Percentiles rank a stretch among this genome's conserved stretches.
Evolutionary conservation across 2,329 filamentous ascomycete genomes (phyloP).

Genomic region (Trichoderma sp.): DNA sequence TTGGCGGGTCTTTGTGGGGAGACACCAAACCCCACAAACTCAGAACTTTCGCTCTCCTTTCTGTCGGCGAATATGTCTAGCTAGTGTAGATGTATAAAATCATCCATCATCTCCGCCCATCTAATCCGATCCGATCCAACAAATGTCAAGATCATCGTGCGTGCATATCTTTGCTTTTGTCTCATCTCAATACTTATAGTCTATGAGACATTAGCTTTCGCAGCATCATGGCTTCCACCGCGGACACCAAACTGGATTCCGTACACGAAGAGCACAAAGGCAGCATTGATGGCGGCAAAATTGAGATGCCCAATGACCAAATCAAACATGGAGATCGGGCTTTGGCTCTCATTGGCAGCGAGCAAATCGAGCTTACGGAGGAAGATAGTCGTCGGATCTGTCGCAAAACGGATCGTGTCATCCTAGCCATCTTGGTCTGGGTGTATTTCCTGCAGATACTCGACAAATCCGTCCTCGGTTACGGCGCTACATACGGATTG

Average conservation of each 20-base stretch:
- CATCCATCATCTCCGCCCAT: not conserved
- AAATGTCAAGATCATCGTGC: not conserved
- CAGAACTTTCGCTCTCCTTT: not conserved
- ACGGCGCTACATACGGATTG: slow-evolving; percentile 56
- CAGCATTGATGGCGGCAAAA: not conserved
- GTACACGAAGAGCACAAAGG: not conserved
- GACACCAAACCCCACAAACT: not conserved
- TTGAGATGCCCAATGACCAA: not conserved
- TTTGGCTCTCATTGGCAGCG: not conserved
- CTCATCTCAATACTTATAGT: not conserved
- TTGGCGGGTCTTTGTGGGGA: not conserved
- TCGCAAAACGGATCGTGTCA: slow-evolving; percentile 59
- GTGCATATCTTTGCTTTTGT: not conserved
- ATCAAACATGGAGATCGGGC: not conserved
- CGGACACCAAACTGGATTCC: not conserved
- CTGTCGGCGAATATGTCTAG: not conserved
- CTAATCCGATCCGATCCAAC: not conserved
- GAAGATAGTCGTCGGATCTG: slow-evolving; percentile 45
- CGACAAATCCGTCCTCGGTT: slow-evolving; percentile 57
- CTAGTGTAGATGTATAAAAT: not conserved
- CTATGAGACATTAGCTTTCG: not conserved
- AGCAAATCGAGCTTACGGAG: slow-evolving; percentile 21
- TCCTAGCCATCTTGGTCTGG: slow-evolving; percentile 55
- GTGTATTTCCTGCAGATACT: slow-evolving; percentile 58
- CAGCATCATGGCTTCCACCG: not conserved